Evolutionary conservation across 441 rosid species (phyloP), one percentile per base, ranked within the genome.

Genomic region (Cnidoscolus chayamansa): DNA sequence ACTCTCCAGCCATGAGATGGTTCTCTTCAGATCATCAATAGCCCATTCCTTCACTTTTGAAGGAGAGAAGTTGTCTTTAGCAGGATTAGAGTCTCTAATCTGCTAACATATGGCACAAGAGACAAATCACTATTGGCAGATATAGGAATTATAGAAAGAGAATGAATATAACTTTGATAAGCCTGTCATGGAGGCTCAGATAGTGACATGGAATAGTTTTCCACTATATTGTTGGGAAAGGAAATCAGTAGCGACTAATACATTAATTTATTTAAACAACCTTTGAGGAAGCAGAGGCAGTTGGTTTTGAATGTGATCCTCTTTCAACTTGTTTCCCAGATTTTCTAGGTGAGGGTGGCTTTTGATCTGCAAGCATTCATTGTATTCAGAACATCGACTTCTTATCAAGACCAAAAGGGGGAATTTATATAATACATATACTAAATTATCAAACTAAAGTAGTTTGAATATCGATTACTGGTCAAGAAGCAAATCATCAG

Each of bases 1-100:
- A 79, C 89, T 85, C 75, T 88, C 90, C 49, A 95, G 82, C 97
- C 98, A 95, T 68, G 88, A 78, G 76, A 88, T 79, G 61, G 99
- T 93, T 81, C 73, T 86, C 65, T 71, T 81, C 65, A 93, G 84
- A 82, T 95, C 99, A 69, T 84, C 84, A 72, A 82, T 70, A 57
- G 84, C 96, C 99, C 98, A 91, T 74, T 84, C 82, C 84, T 89
- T 91, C 74, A 90, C 87, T 73, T 81, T 83, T 3, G 91, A 68
- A 68, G 80, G 82, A 75, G 84, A 71, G 72, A 91, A 81, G 19
- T 61, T 60, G 54, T 78, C 86, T 70, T 82, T 76, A 57, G 67
- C 71, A 31, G 74, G 64, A 72, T 77, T 57, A 73, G 72, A 81
- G 63, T 74, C 71, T 65, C 67, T 79, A 71, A 65, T 81, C 92